Evolutionary conservation across 1,139 yeast genomes (phyloP), one percentile per base, ranked within the genome.

Genomic region (Debaryomyces coudertii): DNA sequence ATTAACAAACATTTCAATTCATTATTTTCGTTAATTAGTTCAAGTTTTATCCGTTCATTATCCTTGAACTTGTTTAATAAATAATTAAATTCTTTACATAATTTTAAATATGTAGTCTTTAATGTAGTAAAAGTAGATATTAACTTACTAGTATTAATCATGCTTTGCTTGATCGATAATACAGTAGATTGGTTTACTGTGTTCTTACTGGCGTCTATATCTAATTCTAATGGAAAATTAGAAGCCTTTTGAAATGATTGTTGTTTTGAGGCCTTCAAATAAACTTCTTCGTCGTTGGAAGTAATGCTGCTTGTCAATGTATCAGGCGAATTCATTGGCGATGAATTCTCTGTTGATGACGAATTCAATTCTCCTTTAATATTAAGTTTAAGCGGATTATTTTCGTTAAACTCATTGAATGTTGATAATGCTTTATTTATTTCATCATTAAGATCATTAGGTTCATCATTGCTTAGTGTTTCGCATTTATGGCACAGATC

Each of bases 81-180:
- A 48, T 64, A 68, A 49, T 69, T 69, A 58, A 68, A 68, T 46
- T 69, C 74, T 45, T 66, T 68, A 49, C 74, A 69, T 43, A 69
- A 58, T 50, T 69, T 68, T 48, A 69, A 53, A 50, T 69, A 69
- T 7, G 74, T 68, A 2, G 65, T 58, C 44, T 66, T 66, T 43
- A 69, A 60, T 2, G 70, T 61, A 2, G 69, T 61, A 54, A 65
- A 68, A 6, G 69, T 61, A 1, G 68, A 61, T 18, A 63, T 56
- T 33, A 68, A 46, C 46, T 57, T 63, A 14, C 68, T 65, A 60
- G 64, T 62, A 33, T 66, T 56, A 27, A 64, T 55, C 70, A 68
- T 67, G 20, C 67, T 55, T 40, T 54, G 55, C 48, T 68, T 68
- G 35, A 68, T 50, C n/a, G 60, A 49, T 8, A 52, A 45, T 8